phyloP scores from a whole-genome alignment of 1,284 basidiomycete genomes.

The Afroboletus lepidellus region DNA sequence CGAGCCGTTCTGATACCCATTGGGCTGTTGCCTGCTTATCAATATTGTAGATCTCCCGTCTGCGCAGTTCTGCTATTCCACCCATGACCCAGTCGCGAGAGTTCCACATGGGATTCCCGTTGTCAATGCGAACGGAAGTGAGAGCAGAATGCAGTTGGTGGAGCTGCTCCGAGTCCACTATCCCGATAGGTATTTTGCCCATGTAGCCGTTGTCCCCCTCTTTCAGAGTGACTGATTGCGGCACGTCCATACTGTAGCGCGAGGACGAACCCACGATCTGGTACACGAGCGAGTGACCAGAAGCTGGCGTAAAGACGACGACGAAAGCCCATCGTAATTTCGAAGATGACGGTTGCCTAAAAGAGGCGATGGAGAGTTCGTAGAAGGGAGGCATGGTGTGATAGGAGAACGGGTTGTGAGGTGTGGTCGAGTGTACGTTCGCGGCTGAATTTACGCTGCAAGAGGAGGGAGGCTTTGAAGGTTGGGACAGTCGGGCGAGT shows the following conservation, averaged over 20 bases:
- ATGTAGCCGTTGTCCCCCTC: constrained; percentile 30
- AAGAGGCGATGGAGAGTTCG: constrained; percentile 32
- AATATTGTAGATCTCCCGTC: constrained; percentile 28
- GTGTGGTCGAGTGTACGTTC: not conserved
- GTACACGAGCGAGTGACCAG: constrained; percentile 32
- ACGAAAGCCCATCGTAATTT: constrained; percentile 29
- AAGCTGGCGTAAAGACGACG: constrained; percentile 30
- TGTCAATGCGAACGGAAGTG: constrained; percentile 25
- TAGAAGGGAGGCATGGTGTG: constrained; percentile 33
- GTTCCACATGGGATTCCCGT: constrained; percentile 30
- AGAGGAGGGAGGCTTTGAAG: not conserved
- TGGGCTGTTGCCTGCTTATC: constrained; percentile 34
- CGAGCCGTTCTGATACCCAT: constrained; percentile 30
- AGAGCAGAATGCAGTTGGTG: constrained; percentile 30
- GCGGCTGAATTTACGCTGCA: not conserved
- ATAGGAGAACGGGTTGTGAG: not conserved
- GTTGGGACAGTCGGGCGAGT: not conserved
- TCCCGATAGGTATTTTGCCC: constrained; percentile 24
- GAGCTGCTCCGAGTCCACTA: constrained; percentile 29
- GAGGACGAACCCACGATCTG: constrained; percentile 29
- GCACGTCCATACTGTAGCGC: constrained; percentile 32
- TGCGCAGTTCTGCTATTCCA: constrained; percentile 29
- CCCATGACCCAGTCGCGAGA: constrained; percentile 34
- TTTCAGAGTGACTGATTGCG: constrained; percentile 34
- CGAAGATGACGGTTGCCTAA: constrained; percentile 20